Evolutionary conservation across 2,329 filamentous ascomycete genomes (phyloP), one percentile per base, ranked within the genome.

Genomic region (Colletotrichum limetticola): DNA sequence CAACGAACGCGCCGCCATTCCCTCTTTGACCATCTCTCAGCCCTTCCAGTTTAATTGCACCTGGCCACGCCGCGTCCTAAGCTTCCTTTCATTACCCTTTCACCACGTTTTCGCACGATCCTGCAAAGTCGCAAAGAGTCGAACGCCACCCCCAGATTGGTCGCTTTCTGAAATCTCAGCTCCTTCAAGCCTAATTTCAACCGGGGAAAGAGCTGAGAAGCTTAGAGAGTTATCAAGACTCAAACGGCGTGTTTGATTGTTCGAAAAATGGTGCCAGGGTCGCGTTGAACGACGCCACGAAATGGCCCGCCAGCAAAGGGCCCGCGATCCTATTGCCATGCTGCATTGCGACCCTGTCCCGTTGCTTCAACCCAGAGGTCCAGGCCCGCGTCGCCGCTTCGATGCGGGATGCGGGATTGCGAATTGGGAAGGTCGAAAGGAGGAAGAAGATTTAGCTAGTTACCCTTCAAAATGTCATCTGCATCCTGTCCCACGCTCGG

Each of bases 381-480:
- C 30, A 64, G 61, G 61, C 61, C 61, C 49, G 49, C 14, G 26
- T 64, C 52, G 49, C 52, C 62, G 32, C 42, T 19, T n/a, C 24
- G 52, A 56, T 56, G 62, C 32, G 19, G 49, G 49, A 55, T 30
- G 9, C 30, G 42, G 19, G 9, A 32, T 42, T 26, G 60, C 42
- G 28, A 24, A 52, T 28, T 62, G 30, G 61, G 49, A 56, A 55
- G 46, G 62, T 24, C 19, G 24, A 28, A 7, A 56, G 11, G 9
- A 56, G 53, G 16, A 56, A 28, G 19, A 56, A 26, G 37, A 42
- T 6, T 8, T 42, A 1, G 16, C 37, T 42, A 42, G 28, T 56
- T 6, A 22, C 30, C n/a, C 22, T 30, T 65, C 16, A 42, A 26
- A 42, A 65, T 28, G 62, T 22, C 52, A 26, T n/a, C 60, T 30